Percentiles rank a stretch among this genome's conserved stretches.
Conservation (phyloP, 2,329 filamentous ascomycete genomes). For the Exophiala aquamarina region DNA sequence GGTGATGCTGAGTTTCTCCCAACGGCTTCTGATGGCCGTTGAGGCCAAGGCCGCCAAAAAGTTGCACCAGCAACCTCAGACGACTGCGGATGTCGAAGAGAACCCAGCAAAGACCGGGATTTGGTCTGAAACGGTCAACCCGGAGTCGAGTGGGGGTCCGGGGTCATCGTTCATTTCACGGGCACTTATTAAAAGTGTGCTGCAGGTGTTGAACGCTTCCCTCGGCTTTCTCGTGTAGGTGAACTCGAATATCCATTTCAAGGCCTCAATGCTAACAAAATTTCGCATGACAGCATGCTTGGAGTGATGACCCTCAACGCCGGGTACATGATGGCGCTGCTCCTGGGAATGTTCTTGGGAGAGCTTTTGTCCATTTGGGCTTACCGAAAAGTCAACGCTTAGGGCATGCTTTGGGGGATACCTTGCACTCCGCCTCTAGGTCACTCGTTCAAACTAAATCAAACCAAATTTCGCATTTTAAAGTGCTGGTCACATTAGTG, state of each 20-base stretch:
- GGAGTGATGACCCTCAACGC: constrained; percentile 9
- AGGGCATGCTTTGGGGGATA: constrained; percentile 5
- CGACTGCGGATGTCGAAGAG: constrained; percentile 4
- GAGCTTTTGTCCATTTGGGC: constrained; percentile 5
- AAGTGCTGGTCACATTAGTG: constrained; percentile 5
- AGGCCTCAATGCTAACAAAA: constrained; percentile 3
- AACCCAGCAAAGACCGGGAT: constrained; percentile 1
- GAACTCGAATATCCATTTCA: constrained; percentile 1
- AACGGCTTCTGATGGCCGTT: constrained; percentile 7
- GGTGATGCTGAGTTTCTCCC: constrained; percentile 7
- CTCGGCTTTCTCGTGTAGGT: constrained; percentile 10
- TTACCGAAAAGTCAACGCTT: constrained; percentile 6
- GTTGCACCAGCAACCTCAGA: constrained; percentile 3
- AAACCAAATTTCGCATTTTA: constrained; percentile 2
- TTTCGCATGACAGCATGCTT: constrained; percentile 4
- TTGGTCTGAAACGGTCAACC: constrained; percentile 4
- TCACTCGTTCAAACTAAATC: constrained; percentile 7
- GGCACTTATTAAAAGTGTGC: constrained; percentile 4
- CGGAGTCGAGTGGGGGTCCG: constrained; percentile 2
- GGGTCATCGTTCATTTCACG: constrained; percentile 5
- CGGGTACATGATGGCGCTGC: constrained; percentile 7
- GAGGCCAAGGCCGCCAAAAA: constrained; percentile 7
- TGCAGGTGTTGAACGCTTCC: constrained; percentile 5
- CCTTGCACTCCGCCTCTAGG: constrained; percentile 4
- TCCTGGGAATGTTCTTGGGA: constrained; percentile 6